phyloP scores from a whole-genome alignment of 2,329 filamentous ascomycete genomes.

The Neofusicoccum parvum region DNA sequence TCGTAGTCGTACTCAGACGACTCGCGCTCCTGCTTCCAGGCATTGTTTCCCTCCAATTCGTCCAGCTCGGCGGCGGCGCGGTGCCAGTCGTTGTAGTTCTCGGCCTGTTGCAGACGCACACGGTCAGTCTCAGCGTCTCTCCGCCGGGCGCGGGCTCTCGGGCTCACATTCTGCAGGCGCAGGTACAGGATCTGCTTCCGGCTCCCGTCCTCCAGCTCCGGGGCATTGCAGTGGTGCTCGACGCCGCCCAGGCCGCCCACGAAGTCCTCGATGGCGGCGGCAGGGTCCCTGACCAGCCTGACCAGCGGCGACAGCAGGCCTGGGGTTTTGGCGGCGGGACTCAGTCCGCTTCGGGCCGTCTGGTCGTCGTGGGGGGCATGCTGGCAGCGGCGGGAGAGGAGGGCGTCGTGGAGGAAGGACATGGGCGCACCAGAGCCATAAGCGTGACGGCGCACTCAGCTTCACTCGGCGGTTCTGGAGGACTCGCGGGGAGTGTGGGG shows the following conservation, averaged over 20 bases:
- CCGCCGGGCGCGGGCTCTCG: background rate
- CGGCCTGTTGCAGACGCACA: constrained; percentile 55
- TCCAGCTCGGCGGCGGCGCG: constrained; percentile 77
- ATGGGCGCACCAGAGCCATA: constrained; percentile 20
- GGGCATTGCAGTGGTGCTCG: background rate
- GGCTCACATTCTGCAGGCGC: constrained; percentile 66
- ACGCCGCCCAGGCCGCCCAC: constrained; percentile 44
- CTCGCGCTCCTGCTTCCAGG: constrained; percentile 73
- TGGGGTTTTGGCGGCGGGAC: constrained; percentile 23
- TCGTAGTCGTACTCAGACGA: constrained; percentile 71
- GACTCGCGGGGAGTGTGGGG: constrained; percentile 6
- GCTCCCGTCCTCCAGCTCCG: constrained; percentile 29
- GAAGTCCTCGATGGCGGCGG: constrained; percentile 29
- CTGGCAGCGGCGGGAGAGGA: constrained; percentile 19
- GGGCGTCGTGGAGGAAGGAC: constrained; percentile 22
- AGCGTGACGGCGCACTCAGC: background rate
- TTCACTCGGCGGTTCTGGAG: background rate
- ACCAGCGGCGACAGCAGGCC: constrained; percentile 39
- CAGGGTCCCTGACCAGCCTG: constrained; percentile 39
- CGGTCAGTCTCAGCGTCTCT: constrained; percentile 21
- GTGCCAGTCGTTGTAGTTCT: constrained; percentile 72
- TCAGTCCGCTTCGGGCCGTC: background rate
- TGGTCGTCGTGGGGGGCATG: background rate
- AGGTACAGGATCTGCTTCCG: constrained; percentile 64
- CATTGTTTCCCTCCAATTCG: constrained; percentile 74